Evolutionary conservation across 2,329 filamentous ascomycete species (phyloP), one percentile per base, ranked within the genome.

Genomic region (Claviceps capensis): DNA sequence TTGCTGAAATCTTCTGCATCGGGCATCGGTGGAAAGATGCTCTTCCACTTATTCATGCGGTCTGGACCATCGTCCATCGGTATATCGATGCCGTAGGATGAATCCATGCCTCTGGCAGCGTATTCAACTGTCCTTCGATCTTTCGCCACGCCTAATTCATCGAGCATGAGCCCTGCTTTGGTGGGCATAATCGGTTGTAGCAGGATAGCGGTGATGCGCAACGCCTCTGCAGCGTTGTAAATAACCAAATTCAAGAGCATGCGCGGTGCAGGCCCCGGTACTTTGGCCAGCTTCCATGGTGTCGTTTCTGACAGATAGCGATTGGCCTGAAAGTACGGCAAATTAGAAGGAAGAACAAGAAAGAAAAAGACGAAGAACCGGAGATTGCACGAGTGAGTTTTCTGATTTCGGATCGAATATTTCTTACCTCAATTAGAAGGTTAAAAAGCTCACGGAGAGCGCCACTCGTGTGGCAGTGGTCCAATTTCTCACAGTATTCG

Each of bases 121-220:
- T 81, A 77, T 17, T 76, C 70, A 54, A 88, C 77, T 0, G 72
- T 77, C 52, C 91, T 76, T 50, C 77, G 78, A 9, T 77, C 73
- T 8, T 71, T 64, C 3, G 72, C 69, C 4, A 98, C 89, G 1
- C 86, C 84, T 8, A 98, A 71, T 61, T 84, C 77, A 63, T 95
- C 85, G 0, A 98, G 76, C 36, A 96, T 67, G 57, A 79, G 71
- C 11, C 69, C 68, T 47, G 88, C 78, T 66, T 94, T 95, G 42
- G 71, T 74, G 0, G 93, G 93, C 77, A 98, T 95, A 62, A 90
- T 87, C 1, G 93, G 89, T 66, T 95, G 90, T 45, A 98, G 71
- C 47, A 97, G 72, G 59, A 98, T 95, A 14, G 83, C 88, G 0
- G 76, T 73, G 23, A 96, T 79, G 40, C 93, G 84, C 47, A 96